Conservation (phyloP, 2,329 filamentous ascomycete species). For the Chaetomiaceae sp. region DNA sequence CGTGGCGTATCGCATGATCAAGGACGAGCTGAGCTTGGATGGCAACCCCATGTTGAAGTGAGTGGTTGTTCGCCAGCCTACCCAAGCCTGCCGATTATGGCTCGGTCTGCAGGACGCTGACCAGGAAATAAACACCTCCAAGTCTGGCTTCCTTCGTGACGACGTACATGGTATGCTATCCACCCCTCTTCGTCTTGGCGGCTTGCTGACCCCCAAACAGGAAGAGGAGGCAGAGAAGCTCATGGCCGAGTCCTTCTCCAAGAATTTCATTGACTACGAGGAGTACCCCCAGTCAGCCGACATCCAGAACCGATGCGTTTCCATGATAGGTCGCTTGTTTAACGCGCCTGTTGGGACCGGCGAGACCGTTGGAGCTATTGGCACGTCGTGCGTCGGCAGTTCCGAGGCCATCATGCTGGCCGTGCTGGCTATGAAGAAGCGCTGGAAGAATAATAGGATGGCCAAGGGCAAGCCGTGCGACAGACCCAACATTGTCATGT, state of each 20-base stretch:
- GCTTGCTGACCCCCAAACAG: no score
- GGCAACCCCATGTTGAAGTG: constrained; percentile 85
- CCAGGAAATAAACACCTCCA: not conserved
- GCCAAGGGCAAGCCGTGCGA: constrained; percentile 77
- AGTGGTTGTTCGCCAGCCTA: constrained; percentile 23
- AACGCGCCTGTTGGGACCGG: constrained; percentile 59
- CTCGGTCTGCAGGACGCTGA: no score
- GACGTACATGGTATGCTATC: constrained; percentile 75
- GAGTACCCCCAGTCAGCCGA: constrained; percentile 78
- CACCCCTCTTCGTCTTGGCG: no score
- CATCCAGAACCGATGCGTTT: constrained; percentile 88
- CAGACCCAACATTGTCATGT: constrained; percentile 91
- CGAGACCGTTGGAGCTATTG: constrained; percentile 56
- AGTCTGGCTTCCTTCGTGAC: constrained; percentile 91
- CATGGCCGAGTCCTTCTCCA: constrained; percentile 87
- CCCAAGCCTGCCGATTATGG: not conserved
- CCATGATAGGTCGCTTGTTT: constrained; percentile 87
- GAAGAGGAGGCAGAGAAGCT: constrained; percentile 95
- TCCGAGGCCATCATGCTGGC: constrained; percentile 84
- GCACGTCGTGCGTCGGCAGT: constrained; percentile 83
- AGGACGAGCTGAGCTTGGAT: constrained; percentile 87
- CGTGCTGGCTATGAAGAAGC: constrained; percentile 89
- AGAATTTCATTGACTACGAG: constrained; percentile 93
- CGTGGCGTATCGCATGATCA: constrained; percentile 95
- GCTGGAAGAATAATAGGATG: constrained; percentile 82